phyloP scores from a whole-genome alignment of 176 grass and related monocot genomes.

The barley (Hordeum vulgare) region DNA sequence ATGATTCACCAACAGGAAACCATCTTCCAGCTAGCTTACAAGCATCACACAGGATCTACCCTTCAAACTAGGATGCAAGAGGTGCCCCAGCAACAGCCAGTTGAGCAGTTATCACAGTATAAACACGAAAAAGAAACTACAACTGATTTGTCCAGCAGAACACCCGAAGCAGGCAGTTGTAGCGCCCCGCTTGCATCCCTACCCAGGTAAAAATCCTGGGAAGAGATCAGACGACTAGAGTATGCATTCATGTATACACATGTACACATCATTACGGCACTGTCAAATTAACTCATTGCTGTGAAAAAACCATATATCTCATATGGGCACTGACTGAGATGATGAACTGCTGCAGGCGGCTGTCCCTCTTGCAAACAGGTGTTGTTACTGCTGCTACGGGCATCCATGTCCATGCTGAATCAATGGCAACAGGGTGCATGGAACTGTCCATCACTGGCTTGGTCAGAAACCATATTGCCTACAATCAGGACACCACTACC shows the following conservation, averaged over 20 bases:
- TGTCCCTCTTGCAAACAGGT: background rate
- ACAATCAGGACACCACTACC: background rate
- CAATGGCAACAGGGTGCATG: background rate
- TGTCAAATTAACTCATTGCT: background rate
- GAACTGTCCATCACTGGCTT: constrained; percentile 10
- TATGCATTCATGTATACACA: background rate
- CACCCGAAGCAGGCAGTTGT: background rate
- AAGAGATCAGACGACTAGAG: background rate
- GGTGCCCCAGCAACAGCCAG: background rate
- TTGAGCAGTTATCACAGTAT: background rate
- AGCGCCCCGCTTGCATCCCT: background rate
- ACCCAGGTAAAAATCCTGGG: background rate
- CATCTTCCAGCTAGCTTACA: background rate
- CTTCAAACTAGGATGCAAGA: background rate
- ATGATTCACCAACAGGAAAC: background rate
- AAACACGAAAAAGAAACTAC: background rate
- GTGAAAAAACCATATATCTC: background rate
- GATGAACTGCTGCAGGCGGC: background rate
- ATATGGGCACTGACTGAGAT: background rate
- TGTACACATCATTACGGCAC: background rate
- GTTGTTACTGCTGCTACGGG: background rate
- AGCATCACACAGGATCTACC: background rate
- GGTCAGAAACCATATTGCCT: background rate
- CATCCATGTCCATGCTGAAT: constrained; percentile 14
- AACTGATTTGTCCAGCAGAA: background rate